A percentile compares a stretch with the other conserved stretches of the same genome.
Conservation (phyloP, 31 red algal species). For the Asparagopsis taxiformis region DNA sequence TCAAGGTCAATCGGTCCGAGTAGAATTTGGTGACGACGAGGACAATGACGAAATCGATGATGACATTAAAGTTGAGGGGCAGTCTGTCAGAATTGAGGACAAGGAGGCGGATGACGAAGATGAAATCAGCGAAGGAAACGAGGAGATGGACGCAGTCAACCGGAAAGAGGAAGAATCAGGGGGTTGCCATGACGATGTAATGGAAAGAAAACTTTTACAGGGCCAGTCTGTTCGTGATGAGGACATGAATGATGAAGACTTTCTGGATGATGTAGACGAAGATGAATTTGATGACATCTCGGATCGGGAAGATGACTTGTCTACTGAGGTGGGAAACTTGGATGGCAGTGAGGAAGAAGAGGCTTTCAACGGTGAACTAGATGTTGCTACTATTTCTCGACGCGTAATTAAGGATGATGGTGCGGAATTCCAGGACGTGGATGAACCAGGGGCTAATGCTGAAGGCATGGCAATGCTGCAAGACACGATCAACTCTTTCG, state of each 20-base stretch:
- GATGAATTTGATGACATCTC: neutral
- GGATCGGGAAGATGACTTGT: neutral
- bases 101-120: neutral
- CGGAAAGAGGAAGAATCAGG: neutral
- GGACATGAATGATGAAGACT: neutral
- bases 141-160: neutral
- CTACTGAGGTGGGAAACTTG: neutral
- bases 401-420: too few relatives aligned
- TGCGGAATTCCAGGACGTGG: too few relatives aligned
- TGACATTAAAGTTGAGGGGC: neutral
- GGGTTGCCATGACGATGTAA: neutral
- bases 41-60: neutral
- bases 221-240: neutral
- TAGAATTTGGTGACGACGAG: neutral
- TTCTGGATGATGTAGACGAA: neutral
- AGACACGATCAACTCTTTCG: neutral
- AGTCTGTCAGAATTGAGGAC: neutral
- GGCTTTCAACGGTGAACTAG: neutral
- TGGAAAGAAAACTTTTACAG: neutral
- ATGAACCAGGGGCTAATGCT: neutral
- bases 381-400: too few relatives aligned
- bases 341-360: neutral
- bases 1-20: too few relatives aligned
- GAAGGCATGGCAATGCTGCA: neutral
- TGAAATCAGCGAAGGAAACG: too few relatives aligned